phyloP scores from a whole-genome alignment of 768 basidiomycete genomes.

The Xanthoconium stramineum region DNA sequence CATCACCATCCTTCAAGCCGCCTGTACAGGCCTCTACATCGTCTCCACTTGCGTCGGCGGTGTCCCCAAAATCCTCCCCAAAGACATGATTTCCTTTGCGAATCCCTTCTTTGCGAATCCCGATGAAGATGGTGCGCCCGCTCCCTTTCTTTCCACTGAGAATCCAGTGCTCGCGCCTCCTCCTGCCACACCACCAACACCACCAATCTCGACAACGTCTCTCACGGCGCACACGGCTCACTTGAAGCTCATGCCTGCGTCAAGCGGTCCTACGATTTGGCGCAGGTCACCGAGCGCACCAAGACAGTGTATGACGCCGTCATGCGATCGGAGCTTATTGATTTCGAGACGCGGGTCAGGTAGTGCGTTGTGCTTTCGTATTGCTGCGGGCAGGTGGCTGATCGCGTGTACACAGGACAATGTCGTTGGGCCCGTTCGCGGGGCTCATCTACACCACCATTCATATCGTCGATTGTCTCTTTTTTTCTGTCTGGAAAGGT shows the following conservation, averaged over 20 bases:
- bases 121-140: constrained; percentile 82
- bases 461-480: constrained; percentile 83
- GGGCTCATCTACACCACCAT: constrained; percentile 90
- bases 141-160: neutral
- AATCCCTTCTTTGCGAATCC: too few species aligned
- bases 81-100: constrained; percentile 96
- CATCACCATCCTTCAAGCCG: constrained; percentile 96
- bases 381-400: neutral
- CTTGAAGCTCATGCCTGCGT: constrained; percentile 72
- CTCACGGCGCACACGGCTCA: constrained; percentile 69
- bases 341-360: constrained; percentile 74
- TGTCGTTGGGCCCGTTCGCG: constrained; percentile 72
- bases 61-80: constrained; percentile 90
- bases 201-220: constrained; percentile 44
- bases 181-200: neutral
- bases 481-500: constrained; percentile 85
- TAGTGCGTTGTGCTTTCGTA: constrained; percentile 44
- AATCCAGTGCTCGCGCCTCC: neutral
- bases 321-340: constrained; percentile 54
- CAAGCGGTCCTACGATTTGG: constrained; percentile 86
- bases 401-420: constrained; percentile 46
- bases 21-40: constrained; percentile 90
- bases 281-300: constrained; percentile 70
- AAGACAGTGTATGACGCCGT: constrained; percentile 79
- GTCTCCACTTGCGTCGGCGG: constrained; percentile 94